phyloP scores from a whole-genome alignment of 129 eudicot genomes.

The Logfia minima region DNA sequence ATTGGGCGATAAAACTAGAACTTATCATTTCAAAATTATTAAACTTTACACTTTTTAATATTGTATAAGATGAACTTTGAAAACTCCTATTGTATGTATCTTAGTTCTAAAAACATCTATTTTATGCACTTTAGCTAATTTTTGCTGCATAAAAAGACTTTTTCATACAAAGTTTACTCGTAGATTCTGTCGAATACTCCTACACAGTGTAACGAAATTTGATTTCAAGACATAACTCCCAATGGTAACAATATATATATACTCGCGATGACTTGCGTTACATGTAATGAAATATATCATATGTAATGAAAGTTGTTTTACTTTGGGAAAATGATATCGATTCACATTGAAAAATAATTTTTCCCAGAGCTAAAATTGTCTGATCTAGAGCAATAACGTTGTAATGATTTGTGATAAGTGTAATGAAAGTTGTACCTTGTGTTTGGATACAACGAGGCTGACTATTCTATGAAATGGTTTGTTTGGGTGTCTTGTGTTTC shows the following conservation, averaged over 20 bases:
- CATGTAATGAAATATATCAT: too few relatives aligned
- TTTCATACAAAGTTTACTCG: too few relatives aligned
- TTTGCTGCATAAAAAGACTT: too few relatives aligned
- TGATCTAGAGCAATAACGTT: neutral
- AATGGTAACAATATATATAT: neutral
- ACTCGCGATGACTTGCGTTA: neutral
- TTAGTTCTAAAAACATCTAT: too few relatives aligned
- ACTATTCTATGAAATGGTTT: conserved; percentile 19
- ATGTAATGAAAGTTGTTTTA: neutral
- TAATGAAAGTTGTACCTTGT: conserved; percentile 32
- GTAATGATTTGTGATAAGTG: neutral
- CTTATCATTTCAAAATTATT: too few relatives aligned
- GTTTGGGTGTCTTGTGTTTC: conserved; percentile 66
- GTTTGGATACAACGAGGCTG: conserved; percentile 2
- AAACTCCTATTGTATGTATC: too few relatives aligned
- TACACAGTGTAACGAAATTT: too few relatives aligned
- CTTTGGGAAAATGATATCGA: neutral
- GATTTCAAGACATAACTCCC: neutral
- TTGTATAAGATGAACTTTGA: too few relatives aligned
- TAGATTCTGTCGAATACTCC: too few relatives aligned
- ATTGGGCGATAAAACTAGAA: too few relatives aligned
- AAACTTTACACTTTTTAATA: too few relatives aligned
- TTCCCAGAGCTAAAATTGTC: neutral
- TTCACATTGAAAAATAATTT: neutral
- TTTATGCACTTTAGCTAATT: too few relatives aligned